Conservation (phyloP, 108 stramenopile genomes). For the Aureococcus anophagefferens region DNA sequence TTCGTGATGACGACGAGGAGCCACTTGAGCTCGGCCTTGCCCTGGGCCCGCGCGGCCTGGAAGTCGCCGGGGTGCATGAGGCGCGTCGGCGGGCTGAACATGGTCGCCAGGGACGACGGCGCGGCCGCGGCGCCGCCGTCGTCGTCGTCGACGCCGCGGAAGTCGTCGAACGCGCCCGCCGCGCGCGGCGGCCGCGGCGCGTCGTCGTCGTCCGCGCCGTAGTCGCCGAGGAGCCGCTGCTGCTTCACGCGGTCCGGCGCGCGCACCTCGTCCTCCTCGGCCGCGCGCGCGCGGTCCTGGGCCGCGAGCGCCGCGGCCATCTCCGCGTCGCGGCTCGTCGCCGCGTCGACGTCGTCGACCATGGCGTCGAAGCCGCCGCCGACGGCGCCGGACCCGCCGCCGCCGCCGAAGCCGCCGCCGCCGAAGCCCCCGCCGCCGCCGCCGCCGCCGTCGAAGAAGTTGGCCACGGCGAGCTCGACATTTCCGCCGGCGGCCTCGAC, state of each 20-base stretch:
- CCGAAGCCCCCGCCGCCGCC: too few relatives aligned
- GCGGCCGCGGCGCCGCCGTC: not conserved
- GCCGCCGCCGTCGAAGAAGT: not conserved
- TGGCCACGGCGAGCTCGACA: not conserved
- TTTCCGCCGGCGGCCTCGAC: not conserved
- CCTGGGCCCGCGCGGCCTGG: conserved; percentile 62
- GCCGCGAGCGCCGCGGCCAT: not conserved
- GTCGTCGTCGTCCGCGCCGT: not conserved
- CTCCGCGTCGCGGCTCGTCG: not conserved
- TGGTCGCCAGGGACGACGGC: conserved; percentile 45
- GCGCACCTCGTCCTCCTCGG: not conserved
- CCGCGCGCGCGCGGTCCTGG: not conserved
- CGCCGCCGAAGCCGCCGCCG: not conserved
- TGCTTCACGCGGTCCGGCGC: not conserved
- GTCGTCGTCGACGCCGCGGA: not conserved
- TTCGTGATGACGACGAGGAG: conserved; percentile 78
- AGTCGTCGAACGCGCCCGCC: not conserved
- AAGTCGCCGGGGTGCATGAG: conserved; percentile 63
- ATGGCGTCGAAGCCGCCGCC: too few relatives aligned
- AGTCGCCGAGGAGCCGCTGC: not conserved
- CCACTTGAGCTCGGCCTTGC: conserved; percentile 75
- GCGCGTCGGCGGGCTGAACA: conserved; percentile 65
- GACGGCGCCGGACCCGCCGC: not conserved
- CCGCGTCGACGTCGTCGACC: not conserved
- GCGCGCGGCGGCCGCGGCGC: not conserved